phyloP scores from a whole-genome alignment of 179 eudicot genomes.

The Vitellaria paradoxa region DNA sequence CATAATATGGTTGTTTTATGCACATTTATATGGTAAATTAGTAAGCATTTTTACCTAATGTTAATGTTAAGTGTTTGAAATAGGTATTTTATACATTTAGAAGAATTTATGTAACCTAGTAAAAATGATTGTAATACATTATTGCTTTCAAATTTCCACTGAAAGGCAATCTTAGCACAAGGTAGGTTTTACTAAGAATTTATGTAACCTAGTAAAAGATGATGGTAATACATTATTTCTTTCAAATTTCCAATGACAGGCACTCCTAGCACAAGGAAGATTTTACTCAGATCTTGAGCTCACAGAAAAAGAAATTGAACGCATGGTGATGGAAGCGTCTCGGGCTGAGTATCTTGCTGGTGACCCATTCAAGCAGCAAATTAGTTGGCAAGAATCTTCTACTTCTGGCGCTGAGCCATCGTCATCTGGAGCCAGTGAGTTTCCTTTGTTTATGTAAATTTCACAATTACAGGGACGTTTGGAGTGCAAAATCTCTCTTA shows the following conservation, averaged over 20 bases:
- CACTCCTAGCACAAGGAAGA: constrained; percentile 85
- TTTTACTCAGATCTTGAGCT: constrained; percentile 96
- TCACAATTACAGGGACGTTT: too few species aligned
- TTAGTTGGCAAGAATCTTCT: constrained; percentile 61
- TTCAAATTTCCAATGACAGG: constrained; percentile 38
- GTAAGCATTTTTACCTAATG: too few species aligned
- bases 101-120: too few species aligned
- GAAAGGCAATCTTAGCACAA: constrained; percentile 89
- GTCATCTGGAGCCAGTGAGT: constrained; percentile 95
- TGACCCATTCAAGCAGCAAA: constrained; percentile 67
- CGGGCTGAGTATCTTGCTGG: constrained; percentile 79
- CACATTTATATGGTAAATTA: too few species aligned
- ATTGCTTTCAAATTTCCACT: neutral
- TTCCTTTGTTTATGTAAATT: neutral
- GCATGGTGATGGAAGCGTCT: constrained; percentile 98
- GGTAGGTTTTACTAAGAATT: constrained; percentile 83
- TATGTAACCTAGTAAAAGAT: too few species aligned
- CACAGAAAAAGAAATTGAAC: constrained; percentile 94
- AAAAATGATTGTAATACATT: too few species aligned
- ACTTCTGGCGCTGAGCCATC: constrained; percentile 95
- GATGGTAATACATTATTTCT: neutral
- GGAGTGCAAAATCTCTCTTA: too few species aligned
- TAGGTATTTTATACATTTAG: too few species aligned
- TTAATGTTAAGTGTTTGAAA: too few species aligned
- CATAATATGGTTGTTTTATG: too few species aligned